phyloP scores from a whole-genome alignment of 306 rosid genomes.

The Bauhinia variegata region DNA sequence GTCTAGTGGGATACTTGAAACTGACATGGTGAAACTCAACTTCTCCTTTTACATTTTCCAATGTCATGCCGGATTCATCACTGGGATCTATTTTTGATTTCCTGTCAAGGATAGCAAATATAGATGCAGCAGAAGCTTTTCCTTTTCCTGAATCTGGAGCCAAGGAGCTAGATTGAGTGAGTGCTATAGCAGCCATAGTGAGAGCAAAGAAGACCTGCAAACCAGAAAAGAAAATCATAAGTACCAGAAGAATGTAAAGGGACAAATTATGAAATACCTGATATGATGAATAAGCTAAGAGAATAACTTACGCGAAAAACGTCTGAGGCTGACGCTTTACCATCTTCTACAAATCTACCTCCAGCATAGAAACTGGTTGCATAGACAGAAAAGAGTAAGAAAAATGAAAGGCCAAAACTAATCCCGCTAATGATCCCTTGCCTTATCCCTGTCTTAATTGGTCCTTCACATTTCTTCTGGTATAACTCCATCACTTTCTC shows the following conservation, averaged over 20 bases:
- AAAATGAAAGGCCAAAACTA: conserved; percentile 47
- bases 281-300: too few relatives aligned
- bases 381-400: conserved; percentile 39
- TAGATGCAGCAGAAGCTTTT: conserved; percentile 47
- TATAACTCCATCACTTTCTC: conserved; percentile 53
- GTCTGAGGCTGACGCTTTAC: conserved; percentile 39
- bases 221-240: not conserved
- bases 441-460: conserved; percentile 46
- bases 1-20: conserved; percentile 56
- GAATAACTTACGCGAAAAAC: conserved; percentile 43
- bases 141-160: conserved; percentile 48
- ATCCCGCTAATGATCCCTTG: conserved; percentile 48
- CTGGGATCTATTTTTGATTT: conserved; percentile 50
- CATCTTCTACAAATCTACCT: conserved; percentile 44
- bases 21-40: conserved; percentile 50
- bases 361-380: conserved; percentile 50
- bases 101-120: conserved; percentile 53
- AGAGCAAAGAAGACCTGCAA: conserved; percentile 57
- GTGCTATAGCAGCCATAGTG: conserved; percentile 42
- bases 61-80: conserved; percentile 37
- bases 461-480: conserved; percentile 55
- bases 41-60: conserved; percentile 48
- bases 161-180: conserved; percentile 47
- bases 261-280: too few relatives aligned
- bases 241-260: too few relatives aligned